Base-by-base conservation (phyloP, 768 basidiomycete species). In the Mycena rebaudengoi region DNA sequence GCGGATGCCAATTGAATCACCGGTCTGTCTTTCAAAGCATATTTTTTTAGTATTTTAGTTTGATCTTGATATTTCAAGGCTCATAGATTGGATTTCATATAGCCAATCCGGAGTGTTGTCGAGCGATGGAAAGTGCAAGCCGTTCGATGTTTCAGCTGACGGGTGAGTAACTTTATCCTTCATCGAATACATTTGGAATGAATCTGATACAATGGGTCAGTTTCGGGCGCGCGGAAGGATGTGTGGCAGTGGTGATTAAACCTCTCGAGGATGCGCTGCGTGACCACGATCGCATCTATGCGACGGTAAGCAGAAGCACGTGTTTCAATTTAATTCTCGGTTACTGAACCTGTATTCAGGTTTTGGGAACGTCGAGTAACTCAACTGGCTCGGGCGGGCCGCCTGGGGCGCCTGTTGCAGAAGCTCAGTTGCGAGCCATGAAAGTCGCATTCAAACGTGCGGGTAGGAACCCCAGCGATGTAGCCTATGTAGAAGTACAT, bases 401-500 rank as follows among this genome's bases (percentile, higher is more conserved):
- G n/a, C 70, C 75, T 10, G 74, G 75, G 50, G 79, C 79, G 0
- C 83, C 81, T 6, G 77, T 79, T 18, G 80, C 78, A 0, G 70
- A 69, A 11, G 71, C 77, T 4, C 82, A 82, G 60, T 70, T 66
- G n/a, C 69, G 77, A 23, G 78, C 79, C 4, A 83, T 83, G 75
- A 55, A 50, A 3, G 65, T 69, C 20, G 82, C 81, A 5, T 84
- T 77, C 63, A 40, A 66, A 13, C 67, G 71, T 8, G 75, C 78
- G 3, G 67, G 73, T 2, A 69, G 73, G 26, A 59, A 54, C 21
- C 81, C 81, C 2, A 56, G 57, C 4, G 82, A 85, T 12, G 80
- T 81, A 4, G 83, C 83, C 54, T 86, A 75, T 62, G 75, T 85
- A 0, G 85, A 86, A 67, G 53, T 85, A n/a, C 85, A 86, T 62